phyloP scores from a whole-genome alignment of 495 filamentous ascomycete genomes.

The Penicillium psychrofluorescens region DNA sequence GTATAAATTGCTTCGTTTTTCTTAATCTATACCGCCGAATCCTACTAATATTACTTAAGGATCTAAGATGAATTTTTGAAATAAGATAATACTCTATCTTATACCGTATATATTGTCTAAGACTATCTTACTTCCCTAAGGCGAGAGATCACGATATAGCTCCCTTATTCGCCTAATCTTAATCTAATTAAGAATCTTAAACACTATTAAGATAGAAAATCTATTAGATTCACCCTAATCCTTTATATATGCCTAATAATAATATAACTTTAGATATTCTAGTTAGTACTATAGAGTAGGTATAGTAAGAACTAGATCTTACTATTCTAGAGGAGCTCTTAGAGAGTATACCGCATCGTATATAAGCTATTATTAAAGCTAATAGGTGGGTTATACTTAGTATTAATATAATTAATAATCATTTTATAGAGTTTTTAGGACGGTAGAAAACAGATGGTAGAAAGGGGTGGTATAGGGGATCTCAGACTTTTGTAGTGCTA shows the following conservation, averaged over 20 bases:
- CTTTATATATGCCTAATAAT: background rate
- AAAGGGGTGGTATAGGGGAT: background rate
- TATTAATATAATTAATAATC: background rate
- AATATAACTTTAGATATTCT: background rate
- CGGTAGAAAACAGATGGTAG: background rate
- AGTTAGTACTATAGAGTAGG: background rate
- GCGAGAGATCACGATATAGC: conserved; percentile 3
- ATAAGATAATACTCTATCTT: conserved; percentile 12
- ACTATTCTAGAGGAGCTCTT: background rate
- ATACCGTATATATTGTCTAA: conserved; percentile 2
- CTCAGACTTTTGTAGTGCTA: background rate
- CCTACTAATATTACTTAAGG: conserved; percentile 2
- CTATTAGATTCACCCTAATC: conserved; percentile 2
- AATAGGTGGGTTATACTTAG: conserved; percentile 2
- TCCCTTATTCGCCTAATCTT: conserved; percentile 5
- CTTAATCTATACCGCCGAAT: conserved; percentile 3
- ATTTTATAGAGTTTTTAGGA: background rate
- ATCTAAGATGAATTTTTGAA: conserved; percentile 3
- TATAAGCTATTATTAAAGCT: background rate
- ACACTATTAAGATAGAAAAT: conserved; percentile 9
- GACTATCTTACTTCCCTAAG: conserved; percentile 5
- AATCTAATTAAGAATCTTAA: conserved; percentile 16
- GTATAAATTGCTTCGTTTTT: conserved; percentile 2
- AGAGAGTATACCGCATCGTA: background rate
- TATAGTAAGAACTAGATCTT: background rate